Evolutionary conservation across 371 early-diverging fungal genomes (phyloP), one percentile per base, ranked within the genome.

Genomic region (Mortierella polycephala): DNA sequence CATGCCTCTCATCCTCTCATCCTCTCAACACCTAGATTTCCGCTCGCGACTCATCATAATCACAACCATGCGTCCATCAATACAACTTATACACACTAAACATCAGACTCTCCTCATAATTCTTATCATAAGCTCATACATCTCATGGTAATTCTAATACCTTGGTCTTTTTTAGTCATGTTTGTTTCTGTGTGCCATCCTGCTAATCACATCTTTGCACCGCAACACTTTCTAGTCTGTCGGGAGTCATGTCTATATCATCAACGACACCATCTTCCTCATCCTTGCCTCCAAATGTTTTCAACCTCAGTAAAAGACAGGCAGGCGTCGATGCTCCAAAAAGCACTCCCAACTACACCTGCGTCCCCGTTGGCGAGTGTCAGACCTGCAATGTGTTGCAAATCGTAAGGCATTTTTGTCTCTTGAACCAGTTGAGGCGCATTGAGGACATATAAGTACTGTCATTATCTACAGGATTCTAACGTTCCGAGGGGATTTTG

Each of bases 351-450:
- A 54, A 44, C 12, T 79, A 65, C 42, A 59, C 63, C 40, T 79
- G 80, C 46, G 58, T 49, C 6, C 52, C 56, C 7, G 49, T 69
- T 9, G 73, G 73, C 47, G 80, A 79, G 14, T 79, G 80, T 41
- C 59, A 39, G 10, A 56, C 70, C 0, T 79, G 80, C 45, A 72
- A 60, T 52, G 60, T 63, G 9, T 57, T 79, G 39, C 73, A 79
- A 53, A 47, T 69, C 23, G 80, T 79, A 79, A 63, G 71, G 23
- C 9, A 40, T 10, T 4, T 30, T 30, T 30, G 4, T 30, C 4
- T 30, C 30, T 30, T 30, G 30, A 2, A 30, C 30, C 30, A 30
- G 30, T 30, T 30, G 4, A 39, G 7, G 23, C 11, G 23, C 54
- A 7, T 56, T 40, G 53, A 52, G 21, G 9, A 10, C 21, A 1